Conservation (phyloP, 2,329 filamentous ascomycete species). For the Cytospora schulzeri region DNA sequence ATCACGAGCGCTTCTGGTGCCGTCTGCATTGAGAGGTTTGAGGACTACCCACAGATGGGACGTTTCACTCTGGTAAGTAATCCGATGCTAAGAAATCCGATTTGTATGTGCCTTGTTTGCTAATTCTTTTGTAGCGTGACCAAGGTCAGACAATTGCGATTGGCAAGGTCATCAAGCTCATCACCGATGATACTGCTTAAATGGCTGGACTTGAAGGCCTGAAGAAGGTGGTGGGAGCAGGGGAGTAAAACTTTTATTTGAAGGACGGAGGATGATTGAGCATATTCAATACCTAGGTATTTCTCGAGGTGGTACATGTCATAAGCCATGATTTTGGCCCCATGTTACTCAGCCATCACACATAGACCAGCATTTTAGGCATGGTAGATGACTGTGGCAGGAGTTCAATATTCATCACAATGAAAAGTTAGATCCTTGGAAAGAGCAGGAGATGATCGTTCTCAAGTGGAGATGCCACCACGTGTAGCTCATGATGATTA, state of each 20-base stretch:
- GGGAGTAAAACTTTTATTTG: neutral
- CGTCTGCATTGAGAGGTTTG: slow-evolving; percentile 92
- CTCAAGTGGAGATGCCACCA: neutral
- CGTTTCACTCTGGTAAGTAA: slow-evolving; percentile 74
- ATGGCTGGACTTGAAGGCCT: neutral
- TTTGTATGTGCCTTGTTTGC: neutral
- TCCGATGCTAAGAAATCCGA: slow-evolving; percentile 30
- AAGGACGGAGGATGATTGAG: neutral
- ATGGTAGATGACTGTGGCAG: neutral
- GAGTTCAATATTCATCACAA: neutral
- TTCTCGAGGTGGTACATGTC: slow-evolving; percentile 11
- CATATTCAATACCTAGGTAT: neutral
- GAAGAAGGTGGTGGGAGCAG: neutral
- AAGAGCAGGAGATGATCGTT: neutral
- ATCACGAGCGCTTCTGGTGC: slow-evolving; percentile 82
- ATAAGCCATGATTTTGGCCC: neutral
- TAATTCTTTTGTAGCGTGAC: slow-evolving; percentile 33
- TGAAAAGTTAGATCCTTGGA: slow-evolving; percentile 2
- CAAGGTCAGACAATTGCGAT: slow-evolving; percentile 99
- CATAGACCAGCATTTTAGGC: neutral
- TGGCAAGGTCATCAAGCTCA: slow-evolving; percentile 95
- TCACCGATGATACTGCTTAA: slow-evolving; percentile 44
- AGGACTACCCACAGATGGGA: slow-evolving; percentile 93
- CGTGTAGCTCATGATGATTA: neutral
- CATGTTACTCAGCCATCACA: neutral